Evolutionary conservation across 352 stramenopile species (phyloP), one percentile per base, ranked within the genome.

Genomic region (Phytophthora citricola): DNA sequence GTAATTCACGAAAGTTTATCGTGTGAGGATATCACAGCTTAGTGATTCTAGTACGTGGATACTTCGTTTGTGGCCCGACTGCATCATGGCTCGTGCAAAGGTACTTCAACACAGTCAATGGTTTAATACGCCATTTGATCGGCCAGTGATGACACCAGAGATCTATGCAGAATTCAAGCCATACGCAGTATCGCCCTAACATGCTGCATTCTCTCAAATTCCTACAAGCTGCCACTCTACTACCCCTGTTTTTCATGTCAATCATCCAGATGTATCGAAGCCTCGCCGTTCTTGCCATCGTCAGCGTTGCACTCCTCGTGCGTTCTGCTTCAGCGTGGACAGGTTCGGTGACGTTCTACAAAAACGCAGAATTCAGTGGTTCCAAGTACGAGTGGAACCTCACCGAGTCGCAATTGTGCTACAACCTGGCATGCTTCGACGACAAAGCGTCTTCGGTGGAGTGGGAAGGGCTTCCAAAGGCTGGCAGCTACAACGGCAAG

Each of bases 401-500:
- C 22, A 48, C 55, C 1, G 38, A 69, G 39, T 46, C 56, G 15
- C 58, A 72, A 8, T 31, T 44, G 4, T 72, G 62, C 53, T 65
- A 72, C 57, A 72, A 76, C 53, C 41, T 76, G 1, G 54, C 49
- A 12, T 71, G 63, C 48, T 76, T 62, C 36, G 26, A 73, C 22
- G 38, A 73, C 53, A 59, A 63, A 32, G 54, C 58, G n/a, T 70
- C 64, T 5, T 77, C 69, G 2, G 58, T 74, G 7, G 61, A 71
- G 36, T 77, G 64, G 69, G 17, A 62, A 8, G 57, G 47, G 1
- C 15, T 76, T 4, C 58, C 57, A 5, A 47, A 46, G 26, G 14
- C 5, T 1, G 58, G 50, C 1, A 41, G 22, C 4, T 65, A 62
- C 32, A 46, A 56, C n/a, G 64, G 55, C 20, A 63, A 65, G 39